A percentile compares a stretch with the other conserved stretches of the same genome.
phyloP scores from a whole-genome alignment of 805 yeast genomes.

The Lachancea sp. region DNA sequence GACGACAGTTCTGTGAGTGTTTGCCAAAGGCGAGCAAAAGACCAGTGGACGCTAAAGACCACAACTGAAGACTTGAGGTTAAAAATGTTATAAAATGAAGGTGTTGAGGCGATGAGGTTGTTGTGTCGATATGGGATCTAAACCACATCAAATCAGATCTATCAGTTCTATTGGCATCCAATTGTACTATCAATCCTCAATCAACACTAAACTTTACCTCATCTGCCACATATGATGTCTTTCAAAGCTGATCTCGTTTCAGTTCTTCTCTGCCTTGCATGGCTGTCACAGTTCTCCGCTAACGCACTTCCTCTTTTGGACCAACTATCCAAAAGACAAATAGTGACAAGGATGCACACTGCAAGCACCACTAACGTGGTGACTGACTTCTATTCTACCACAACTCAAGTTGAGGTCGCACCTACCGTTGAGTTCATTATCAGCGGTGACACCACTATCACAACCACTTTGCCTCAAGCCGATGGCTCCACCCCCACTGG shows the following conservation, averaged over 20 bases:
- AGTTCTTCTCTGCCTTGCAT: not conserved
- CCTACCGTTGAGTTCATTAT: conserved; percentile 38
- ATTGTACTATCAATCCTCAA: not conserved
- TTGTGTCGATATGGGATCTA: not conserved
- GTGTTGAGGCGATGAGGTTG: conserved; percentile 1
- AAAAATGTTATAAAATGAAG: not conserved
- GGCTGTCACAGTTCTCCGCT: conserved; percentile 7
- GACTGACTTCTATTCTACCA: conserved; percentile 37
- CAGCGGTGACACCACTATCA: conserved; percentile 34
- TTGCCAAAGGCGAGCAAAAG: conserved; percentile 2
- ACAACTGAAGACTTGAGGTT: not conserved
- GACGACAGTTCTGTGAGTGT: not conserved
- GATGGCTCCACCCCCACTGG: conserved; percentile 32
- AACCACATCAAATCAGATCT: not conserved
- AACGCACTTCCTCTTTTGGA: conserved; percentile 24
- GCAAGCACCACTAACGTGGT: conserved; percentile 46
- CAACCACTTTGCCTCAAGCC: conserved; percentile 32
- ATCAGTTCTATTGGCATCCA: too few species aligned
- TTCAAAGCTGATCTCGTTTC: not conserved
- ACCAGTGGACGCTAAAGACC: not conserved
- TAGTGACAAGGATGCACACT: conserved; percentile 50
- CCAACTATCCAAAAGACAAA: conserved; percentile 30
- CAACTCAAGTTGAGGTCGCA: conserved; percentile 35
- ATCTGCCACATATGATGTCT: not conserved
- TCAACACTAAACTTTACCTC: too few species aligned